Percentiles rank a stretch among this genome's conserved stretches.
Conservation (phyloP, 2,329 filamentous ascomycete genomes). For the Metarhizium rileyi region DNA sequence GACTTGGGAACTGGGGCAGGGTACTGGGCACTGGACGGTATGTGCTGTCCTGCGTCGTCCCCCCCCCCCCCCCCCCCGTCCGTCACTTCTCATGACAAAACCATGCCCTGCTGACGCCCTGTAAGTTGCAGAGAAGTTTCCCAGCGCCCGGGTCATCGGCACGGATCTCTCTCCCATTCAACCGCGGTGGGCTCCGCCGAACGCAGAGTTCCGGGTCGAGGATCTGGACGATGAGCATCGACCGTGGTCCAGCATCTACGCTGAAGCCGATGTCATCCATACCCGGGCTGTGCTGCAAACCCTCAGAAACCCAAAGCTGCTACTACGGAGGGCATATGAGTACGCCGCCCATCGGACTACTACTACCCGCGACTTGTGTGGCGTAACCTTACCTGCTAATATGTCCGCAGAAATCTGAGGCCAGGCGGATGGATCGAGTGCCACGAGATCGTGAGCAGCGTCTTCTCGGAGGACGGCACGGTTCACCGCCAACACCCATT, state of each 20-base stretch:
- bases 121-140: constrained; percentile 34
- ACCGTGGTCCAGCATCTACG: constrained; percentile 26
- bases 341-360: constrained; percentile 9
- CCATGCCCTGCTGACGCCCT: background rate
- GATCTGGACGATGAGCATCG: constrained; percentile 26
- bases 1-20: constrained; percentile 41
- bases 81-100: background rate
- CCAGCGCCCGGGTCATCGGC: constrained; percentile 35
- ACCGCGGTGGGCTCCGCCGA: constrained; percentile 41
- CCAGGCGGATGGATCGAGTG: constrained; percentile 32
- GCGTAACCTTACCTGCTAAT: too few species aligned
- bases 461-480: constrained; percentile 23
- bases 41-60: constrained; percentile 10
- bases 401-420: constrained; percentile 20
- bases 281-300: constrained; percentile 39
- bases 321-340: constrained; percentile 39
- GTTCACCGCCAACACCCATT: constrained; percentile 20
- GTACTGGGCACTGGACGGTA: constrained; percentile 47
- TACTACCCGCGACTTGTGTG: too few species aligned
- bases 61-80: too few species aligned
- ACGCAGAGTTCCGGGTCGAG: constrained; percentile 40
- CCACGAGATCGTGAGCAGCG: constrained; percentile 23
- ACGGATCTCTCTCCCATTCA: constrained; percentile 36
- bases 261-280: constrained; percentile 42
- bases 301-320: constrained; percentile 38